Conservation (phyloP, 495 filamentous ascomycete genomes). For the Penicillium crystallinum region DNA sequence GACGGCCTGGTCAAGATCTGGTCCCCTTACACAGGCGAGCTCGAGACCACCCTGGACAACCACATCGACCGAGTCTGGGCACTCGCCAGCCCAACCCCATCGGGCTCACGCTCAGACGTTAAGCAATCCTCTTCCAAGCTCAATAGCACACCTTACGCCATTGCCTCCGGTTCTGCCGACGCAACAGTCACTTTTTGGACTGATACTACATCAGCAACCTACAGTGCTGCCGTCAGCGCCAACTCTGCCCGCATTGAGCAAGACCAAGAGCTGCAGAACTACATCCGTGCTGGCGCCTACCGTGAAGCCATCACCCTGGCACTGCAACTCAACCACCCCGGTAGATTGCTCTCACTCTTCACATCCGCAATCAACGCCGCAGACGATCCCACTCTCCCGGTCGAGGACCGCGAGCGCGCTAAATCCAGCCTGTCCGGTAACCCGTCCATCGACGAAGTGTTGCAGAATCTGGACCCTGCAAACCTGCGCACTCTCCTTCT, state of each 20-base stretch:
- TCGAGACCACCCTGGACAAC: constrained; percentile 85
- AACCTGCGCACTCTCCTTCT: constrained; percentile 77
- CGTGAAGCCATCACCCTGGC: constrained; percentile 89
- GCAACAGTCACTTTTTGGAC: constrained; percentile 91
- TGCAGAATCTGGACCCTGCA: constrained; percentile 70
- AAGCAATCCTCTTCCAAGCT: constrained; percentile 28
- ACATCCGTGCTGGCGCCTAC: constrained; percentile 78
- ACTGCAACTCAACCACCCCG: constrained; percentile 88
- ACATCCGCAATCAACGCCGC: constrained; percentile 65
- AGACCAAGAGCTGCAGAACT: constrained; percentile 88
- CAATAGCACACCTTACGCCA: constrained; percentile 46
- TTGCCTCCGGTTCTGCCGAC: constrained; percentile 87
- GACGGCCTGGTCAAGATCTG: constrained; percentile 97
- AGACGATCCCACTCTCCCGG: constrained; percentile 28
- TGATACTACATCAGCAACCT: constrained; percentile 81
- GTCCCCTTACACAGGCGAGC: constrained; percentile 76
- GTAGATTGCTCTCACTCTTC: constrained; percentile 75
- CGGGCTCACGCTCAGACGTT: constrained; percentile 35
- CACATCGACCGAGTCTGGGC: constrained; percentile 94
- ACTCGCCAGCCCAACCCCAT: constrained; percentile 61
- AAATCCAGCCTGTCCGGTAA: constrained; percentile 58
- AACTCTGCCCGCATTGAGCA: constrained; percentile 80
- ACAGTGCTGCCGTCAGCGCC: constrained; percentile 60
- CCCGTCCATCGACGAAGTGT: constrained; percentile 75
- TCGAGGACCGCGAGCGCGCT: constrained; percentile 19